phyloP scores from a whole-genome alignment of 768 basidiomycete genomes.

The Pisolithus tinctorius region DNA sequence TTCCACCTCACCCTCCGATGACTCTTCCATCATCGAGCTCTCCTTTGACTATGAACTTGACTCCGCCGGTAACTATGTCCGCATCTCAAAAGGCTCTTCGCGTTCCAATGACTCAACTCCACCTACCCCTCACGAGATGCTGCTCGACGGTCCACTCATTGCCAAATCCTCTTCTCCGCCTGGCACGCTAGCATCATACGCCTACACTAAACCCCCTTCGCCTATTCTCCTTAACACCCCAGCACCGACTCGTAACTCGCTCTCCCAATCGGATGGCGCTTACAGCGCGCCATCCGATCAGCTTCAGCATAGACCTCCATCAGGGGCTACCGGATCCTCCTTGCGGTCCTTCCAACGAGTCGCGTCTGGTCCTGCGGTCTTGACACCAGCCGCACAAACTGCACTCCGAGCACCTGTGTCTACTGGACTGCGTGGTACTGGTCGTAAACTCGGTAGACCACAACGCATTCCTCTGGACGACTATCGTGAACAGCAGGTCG shows the following conservation, averaged over 20 bases:
- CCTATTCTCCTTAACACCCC: slow-evolving; percentile 34
- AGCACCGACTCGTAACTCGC: slow-evolving; percentile 36
- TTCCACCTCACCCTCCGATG: slow-evolving; percentile 36
- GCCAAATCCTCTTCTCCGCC: slow-evolving; percentile 23
- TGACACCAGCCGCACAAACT: slow-evolving; percentile 24
- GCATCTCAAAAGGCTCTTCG: slow-evolving; percentile 38
- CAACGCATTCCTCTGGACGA: slow-evolving; percentile 34
- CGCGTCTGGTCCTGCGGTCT: slow-evolving; percentile 49
- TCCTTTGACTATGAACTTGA: slow-evolving; percentile 43
- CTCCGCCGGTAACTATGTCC: slow-evolving; percentile 39
- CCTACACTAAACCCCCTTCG: slow-evolving; percentile 22
- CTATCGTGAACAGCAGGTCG: slow-evolving; percentile 24
- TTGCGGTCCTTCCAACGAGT: slow-evolving; percentile 60
- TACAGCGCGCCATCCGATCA: slow-evolving; percentile 29
- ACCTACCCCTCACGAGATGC: slow-evolving; percentile 34
- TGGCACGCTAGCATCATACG: slow-evolving; percentile 13
- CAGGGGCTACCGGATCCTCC: slow-evolving; percentile 11
- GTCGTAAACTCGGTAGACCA: slow-evolving; percentile 28
- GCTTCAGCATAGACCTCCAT: slow-evolving; percentile 25
- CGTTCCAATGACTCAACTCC: slow-evolving; percentile 32
- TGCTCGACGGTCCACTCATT: slow-evolving; percentile 19
- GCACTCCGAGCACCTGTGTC: slow-evolving; percentile 24
- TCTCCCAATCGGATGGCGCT: slow-evolving; percentile 64
- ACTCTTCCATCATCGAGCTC: slow-evolving; percentile 40
- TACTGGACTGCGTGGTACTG: slow-evolving; percentile 28